Conservation (phyloP, 345 rosid genomes). For the Acer campestre region DNA sequence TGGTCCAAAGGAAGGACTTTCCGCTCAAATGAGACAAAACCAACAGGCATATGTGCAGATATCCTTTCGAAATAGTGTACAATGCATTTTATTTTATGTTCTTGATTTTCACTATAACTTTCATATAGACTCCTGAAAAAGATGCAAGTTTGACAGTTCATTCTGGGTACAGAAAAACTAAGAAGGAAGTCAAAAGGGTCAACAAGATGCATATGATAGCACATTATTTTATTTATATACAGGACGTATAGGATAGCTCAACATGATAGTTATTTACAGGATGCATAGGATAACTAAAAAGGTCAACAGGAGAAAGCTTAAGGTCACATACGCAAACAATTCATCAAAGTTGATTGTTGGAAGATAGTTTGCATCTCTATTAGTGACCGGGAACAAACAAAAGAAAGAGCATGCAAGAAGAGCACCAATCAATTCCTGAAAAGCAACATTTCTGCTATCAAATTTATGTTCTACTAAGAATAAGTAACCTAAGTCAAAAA, state of each 20-base stretch:
- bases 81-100: conserved; percentile 76
- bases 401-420: conserved; percentile 85
- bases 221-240: background rate
- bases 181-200: conserved; percentile 5
- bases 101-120: conserved; percentile 62
- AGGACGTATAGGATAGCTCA: background rate
- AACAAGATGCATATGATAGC: background rate
- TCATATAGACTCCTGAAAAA: conserved; percentile 68
- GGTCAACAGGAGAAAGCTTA: conserved; percentile 31
- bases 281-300: background rate
- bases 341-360: conserved; percentile 81
- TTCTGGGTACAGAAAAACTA: conserved; percentile 4
- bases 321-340: conserved; percentile 76
- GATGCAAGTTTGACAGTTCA: conserved; percentile 15
- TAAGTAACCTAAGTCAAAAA: background rate
- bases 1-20: conserved; percentile 64
- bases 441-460: conserved; percentile 19
- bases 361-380: conserved; percentile 63
- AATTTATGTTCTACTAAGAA: background rate
- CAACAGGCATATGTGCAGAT: conserved; percentile 58
- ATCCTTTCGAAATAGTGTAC: conserved; percentile 81
- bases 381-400: conserved; percentile 72
- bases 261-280: background rate
- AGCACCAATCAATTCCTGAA: conserved; percentile 85
- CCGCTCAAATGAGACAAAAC: conserved; percentile 80